Conservation (phyloP, 169 alveolate species). For the Eimeria brunetti region DNA sequence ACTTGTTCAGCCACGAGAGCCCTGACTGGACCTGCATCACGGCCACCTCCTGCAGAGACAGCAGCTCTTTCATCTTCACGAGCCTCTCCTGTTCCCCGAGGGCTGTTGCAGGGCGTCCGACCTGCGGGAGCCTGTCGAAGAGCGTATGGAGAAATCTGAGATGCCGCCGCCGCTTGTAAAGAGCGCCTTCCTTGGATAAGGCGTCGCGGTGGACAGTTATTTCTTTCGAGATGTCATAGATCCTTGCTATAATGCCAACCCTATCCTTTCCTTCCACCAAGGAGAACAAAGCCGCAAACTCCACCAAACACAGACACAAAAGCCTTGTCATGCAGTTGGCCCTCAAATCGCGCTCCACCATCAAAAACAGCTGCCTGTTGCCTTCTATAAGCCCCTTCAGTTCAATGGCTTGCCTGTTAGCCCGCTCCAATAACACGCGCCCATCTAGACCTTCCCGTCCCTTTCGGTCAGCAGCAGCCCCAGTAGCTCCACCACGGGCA, state of each 20-base stretch:
- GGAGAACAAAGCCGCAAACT: not conserved
- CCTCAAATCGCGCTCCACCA: not conserved
- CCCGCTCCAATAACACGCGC: not conserved
- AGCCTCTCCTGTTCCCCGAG: not conserved
- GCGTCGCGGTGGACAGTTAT: not conserved
- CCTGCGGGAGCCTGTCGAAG: not conserved
- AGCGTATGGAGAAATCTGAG: not conserved
- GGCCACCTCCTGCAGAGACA: slow-evolving; percentile 2
- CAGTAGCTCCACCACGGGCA: not conserved
- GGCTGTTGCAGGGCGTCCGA: not conserved
- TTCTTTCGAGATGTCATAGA: not conserved
- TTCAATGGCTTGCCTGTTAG: not conserved
- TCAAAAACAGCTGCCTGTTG: not conserved
- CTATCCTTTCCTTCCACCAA: not conserved
- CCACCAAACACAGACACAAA: not conserved
- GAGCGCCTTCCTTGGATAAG: not conserved
- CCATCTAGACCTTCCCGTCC: not conserved
- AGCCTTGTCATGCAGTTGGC: not conserved
- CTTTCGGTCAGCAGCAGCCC: not conserved
- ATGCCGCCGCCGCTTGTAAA: not conserved
- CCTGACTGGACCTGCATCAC: not conserved
- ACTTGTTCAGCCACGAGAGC: not conserved
- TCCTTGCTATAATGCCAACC: not conserved
- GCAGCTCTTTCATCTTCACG: not conserved
- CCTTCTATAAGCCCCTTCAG: not conserved